These are phyloP conservation scores for Rhynchosporium graminicola DNA, from an alignment of 2,329 filamentous ascomycete genomes.

Conservation along the genomic window DNA sequence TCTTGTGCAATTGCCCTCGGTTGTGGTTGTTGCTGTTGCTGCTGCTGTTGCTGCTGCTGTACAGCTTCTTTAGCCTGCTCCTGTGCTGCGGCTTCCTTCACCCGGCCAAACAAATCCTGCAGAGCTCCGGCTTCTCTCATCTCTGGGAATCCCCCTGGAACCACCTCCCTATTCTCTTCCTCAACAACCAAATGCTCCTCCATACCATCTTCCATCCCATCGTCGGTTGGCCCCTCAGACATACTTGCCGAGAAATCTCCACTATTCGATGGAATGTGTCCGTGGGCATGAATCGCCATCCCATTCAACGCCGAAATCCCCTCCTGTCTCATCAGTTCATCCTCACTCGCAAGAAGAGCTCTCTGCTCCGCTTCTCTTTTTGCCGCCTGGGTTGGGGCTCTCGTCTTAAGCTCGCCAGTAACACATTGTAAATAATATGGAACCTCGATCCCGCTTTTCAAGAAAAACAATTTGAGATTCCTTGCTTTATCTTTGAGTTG, in stretches of 20 bases:
- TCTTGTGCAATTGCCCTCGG: not conserved
- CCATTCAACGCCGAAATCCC: conserved; percentile 59
- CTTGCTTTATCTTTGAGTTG: conserved; percentile 91
- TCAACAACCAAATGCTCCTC: conserved; percentile 29
- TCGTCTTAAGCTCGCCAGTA: conserved; percentile 85
- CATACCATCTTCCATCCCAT: conserved; percentile 15
- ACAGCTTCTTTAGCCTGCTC: conserved; percentile 1
- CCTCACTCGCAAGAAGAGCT: conserved; percentile 57
- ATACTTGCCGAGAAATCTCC: conserved; percentile 8
- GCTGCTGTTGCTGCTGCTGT: not conserved
- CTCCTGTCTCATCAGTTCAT: conserved; percentile 60
- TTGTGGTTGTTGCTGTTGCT: no score
- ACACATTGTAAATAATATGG: conserved; percentile 85
- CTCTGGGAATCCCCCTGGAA: no score
- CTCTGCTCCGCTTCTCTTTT: conserved; percentile 68
- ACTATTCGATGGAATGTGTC: not conserved
- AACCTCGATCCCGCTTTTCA: conserved; percentile 90
- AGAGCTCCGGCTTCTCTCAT: no score
- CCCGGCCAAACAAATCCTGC: no score
- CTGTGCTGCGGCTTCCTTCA: not conserved
- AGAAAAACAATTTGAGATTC: conserved; percentile 86
- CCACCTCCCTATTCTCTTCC: conserved; percentile 2
- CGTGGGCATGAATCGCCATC: conserved; percentile 42
- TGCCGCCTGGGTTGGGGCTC: conserved; percentile 74
- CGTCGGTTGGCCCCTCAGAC: conserved; percentile 13